Evolutionary conservation across 1,284 basidiomycete species (phyloP).

Genomic region (Porogramme epimiltina): DNA sequence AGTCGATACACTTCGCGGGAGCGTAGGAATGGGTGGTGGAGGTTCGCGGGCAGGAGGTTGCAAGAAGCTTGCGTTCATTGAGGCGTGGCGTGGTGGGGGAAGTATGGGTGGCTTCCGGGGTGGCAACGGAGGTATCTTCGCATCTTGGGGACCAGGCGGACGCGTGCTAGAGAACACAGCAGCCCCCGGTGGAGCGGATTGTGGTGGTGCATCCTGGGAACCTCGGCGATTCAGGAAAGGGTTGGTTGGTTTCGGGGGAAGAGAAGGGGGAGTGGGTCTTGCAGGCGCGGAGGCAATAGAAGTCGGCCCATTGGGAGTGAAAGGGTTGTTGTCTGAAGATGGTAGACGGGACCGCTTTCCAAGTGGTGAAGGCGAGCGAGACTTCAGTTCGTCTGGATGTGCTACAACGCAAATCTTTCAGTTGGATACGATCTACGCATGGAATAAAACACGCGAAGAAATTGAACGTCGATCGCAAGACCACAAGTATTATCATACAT

Average conservation of each 20-base stretch:
- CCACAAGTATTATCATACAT: too few relatives aligned
- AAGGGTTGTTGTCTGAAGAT: slow-evolving; percentile 23
- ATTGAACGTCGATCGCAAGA: too few relatives aligned
- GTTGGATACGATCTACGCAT: neutral
- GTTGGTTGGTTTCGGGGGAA: slow-evolving; percentile 36
- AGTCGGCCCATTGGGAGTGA: slow-evolving; percentile 3
- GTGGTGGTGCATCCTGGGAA: slow-evolving; percentile 21
- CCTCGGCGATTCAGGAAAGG: slow-evolving; percentile 37
- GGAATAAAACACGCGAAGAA: too few relatives aligned
- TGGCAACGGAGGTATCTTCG: slow-evolving; percentile 31
- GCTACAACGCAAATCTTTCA: slow-evolving; percentile 13
- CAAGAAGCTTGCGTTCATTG: slow-evolving; percentile 12
- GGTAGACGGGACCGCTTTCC: slow-evolving; percentile 10
- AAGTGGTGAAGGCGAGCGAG: slow-evolving; percentile 15
- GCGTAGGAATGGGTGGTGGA: slow-evolving; percentile 15
- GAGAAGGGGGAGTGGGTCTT: slow-evolving; percentile 17
- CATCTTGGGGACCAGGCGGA: slow-evolving; percentile 10
- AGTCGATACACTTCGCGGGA: slow-evolving; percentile 18
- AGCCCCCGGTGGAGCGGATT: slow-evolving; percentile 12
- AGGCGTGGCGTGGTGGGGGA: slow-evolving; percentile 34
- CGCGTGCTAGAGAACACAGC: slow-evolving; percentile 10
- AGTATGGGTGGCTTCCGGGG: slow-evolving; percentile 32
- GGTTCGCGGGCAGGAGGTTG: slow-evolving; percentile 7
- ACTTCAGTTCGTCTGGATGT: slow-evolving; percentile 20
- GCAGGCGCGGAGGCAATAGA: slow-evolving; percentile 8